Evolutionary conservation across 1,139 yeast genomes (phyloP).

Genomic region (Protomyces macrosporus): DNA sequence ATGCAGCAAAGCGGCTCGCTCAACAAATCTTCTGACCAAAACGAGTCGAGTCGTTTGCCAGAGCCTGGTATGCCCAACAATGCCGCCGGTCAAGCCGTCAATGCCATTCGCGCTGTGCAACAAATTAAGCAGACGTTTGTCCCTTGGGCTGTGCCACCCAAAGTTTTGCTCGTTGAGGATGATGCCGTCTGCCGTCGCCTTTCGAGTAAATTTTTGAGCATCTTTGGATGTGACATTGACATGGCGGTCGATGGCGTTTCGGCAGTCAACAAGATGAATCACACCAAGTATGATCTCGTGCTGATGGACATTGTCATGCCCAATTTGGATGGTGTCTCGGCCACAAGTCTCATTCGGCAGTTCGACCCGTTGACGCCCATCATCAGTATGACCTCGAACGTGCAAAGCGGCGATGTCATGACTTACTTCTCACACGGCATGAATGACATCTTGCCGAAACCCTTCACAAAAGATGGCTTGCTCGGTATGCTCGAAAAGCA

Average conservation of each 20-base stretch:
- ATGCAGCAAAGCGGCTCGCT: slow-evolving; percentile 6
- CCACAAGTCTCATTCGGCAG: slow-evolving; percentile 76
- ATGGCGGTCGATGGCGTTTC: slow-evolving; percentile 88
- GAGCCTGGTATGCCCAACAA: background rate
- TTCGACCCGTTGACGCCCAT: slow-evolving; percentile 82
- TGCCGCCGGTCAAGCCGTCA: slow-evolving; percentile 20
- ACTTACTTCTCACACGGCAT: slow-evolving; percentile 76
- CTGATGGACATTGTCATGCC: slow-evolving; percentile 95
- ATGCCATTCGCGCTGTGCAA: slow-evolving; percentile 19
- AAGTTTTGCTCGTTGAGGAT: slow-evolving; percentile 75
- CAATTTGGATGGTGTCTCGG: slow-evolving; percentile 87
- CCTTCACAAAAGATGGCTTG: slow-evolving; percentile 80
- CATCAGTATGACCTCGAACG: slow-evolving; percentile 90
- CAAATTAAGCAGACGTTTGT: slow-evolving; percentile 22
- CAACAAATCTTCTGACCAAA: background rate
- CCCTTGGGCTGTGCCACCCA: slow-evolving; percentile 35
- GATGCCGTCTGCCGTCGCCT: slow-evolving; percentile 65
- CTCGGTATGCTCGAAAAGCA: slow-evolving; percentile 71
- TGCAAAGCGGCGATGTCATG: slow-evolving; percentile 71
- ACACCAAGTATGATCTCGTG: slow-evolving; percentile 52
- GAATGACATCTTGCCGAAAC: slow-evolving; percentile 87
- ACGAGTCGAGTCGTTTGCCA: background rate
- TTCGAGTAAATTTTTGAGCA: slow-evolving; percentile 61
- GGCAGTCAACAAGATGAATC: slow-evolving; percentile 74
- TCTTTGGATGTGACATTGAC: slow-evolving; percentile 88